Conservation (phyloP, 331 rosid species). For the Pyracantha coccinea region DNA sequence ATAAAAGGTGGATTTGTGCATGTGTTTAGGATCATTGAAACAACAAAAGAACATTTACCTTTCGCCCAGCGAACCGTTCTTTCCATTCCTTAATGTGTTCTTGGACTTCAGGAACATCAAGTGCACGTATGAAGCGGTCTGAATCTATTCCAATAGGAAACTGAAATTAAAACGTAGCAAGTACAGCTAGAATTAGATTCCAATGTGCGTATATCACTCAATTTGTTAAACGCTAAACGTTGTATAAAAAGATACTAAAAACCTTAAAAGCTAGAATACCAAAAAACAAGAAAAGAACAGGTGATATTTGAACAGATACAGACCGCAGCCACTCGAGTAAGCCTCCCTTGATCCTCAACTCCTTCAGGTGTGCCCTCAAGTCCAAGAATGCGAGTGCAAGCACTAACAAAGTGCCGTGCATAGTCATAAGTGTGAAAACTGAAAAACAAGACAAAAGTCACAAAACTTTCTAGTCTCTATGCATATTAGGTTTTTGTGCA, state of each 20-base stretch:
- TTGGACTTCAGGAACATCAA: constrained; percentile 45
- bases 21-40: neutral
- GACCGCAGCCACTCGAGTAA: constrained; percentile 97
- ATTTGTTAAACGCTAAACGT: neutral
- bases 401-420: constrained; percentile 98
- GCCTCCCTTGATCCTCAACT: constrained; percentile 96
- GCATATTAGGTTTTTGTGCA: neutral
- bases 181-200: neutral
- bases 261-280: neutral
- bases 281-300: neutral
- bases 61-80: constrained; percentile 74
- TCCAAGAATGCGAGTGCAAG: constrained; percentile 97
- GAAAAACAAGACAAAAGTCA: constrained; percentile 8
- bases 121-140: constrained; percentile 65
- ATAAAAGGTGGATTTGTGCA: neutral
- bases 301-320: constrained; percentile 15
- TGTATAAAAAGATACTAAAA: neutral
- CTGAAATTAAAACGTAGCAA: constrained; percentile 33
- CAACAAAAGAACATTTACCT: constrained; percentile 36
- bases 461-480: neutral
- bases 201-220: neutral
- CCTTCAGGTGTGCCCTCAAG: constrained; percentile 98
- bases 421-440: constrained; percentile 97
- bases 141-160: constrained; percentile 93
- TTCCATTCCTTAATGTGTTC: constrained; percentile 57